These are phyloP conservation scores for Tuber melanosporum DNA, from an alignment of 495 filamentous ascomycete species.

Conservation along the genomic window DNA sequence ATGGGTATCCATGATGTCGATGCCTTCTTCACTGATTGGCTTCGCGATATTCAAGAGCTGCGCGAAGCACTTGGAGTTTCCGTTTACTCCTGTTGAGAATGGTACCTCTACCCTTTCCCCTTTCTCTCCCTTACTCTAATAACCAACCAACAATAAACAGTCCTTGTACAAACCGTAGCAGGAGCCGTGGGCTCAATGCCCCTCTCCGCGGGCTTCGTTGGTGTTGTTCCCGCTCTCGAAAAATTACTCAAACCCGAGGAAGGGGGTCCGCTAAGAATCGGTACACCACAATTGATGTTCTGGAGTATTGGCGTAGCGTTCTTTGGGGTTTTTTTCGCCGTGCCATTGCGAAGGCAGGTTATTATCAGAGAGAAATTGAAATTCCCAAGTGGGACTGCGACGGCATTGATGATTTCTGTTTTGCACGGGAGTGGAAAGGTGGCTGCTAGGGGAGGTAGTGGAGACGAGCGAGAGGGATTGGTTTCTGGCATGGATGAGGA, in stretches of 20 bases:
- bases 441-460: background rate
- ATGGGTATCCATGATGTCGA: constrained; percentile 77
- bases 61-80: constrained; percentile 59
- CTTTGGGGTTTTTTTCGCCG: constrained; percentile 94
- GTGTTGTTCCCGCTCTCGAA: constrained; percentile 77
- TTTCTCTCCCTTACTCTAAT: background rate
- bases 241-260: constrained; percentile 71
- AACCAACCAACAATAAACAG: constrained; percentile 10
- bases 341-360: constrained; percentile 77
- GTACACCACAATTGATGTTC: constrained; percentile 67
- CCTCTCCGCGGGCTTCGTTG: constrained; percentile 90
- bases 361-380: constrained; percentile 85
- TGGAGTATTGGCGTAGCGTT: constrained; percentile 90
- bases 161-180: constrained; percentile 93
- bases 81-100: constrained; percentile 93
- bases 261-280: constrained; percentile 65
- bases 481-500: background rate
- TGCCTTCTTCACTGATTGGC: constrained; percentile 93
- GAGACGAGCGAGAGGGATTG: background rate
- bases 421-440: constrained; percentile 11
- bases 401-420: constrained; percentile 84
- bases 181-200: constrained; percentile 96
- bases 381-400: constrained; percentile 92
- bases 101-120: constrained; percentile 40
- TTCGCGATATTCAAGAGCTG: constrained; percentile 89